A percentile compares a stretch with the other conserved stretches of the same genome.
phyloP scores from a whole-genome alignment of 2,329 filamentous ascomycete species.

The Hypoxylon sp. region DNA sequence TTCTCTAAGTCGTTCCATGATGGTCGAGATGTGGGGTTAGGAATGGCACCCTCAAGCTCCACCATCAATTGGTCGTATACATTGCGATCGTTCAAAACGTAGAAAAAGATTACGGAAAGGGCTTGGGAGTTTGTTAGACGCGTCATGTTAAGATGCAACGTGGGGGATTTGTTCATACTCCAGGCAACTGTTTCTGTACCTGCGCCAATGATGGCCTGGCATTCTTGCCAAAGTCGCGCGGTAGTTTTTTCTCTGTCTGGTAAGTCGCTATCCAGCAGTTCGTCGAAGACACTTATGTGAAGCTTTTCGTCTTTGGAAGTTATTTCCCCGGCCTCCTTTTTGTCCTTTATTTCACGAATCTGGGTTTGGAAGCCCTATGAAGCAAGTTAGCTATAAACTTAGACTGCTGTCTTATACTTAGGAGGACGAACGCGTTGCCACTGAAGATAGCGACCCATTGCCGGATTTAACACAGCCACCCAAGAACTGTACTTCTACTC shows the following conservation, averaged over 20 bases:
- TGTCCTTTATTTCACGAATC: constrained; percentile 15
- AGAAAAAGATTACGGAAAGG: constrained; percentile 21
- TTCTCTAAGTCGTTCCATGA: constrained; percentile 24
- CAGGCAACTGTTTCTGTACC: constrained; percentile 50
- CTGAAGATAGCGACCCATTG: constrained; percentile 4
- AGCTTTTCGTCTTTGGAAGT: constrained; percentile 13
- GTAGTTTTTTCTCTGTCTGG: constrained; percentile 38
- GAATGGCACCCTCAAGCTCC: constrained; percentile 26
- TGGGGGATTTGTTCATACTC: constrained; percentile 8
- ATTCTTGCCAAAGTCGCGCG: constrained; percentile 39
- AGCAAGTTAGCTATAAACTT: not conserved
- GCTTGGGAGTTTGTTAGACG: constrained; percentile 10
- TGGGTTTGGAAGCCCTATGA: constrained; percentile 10
- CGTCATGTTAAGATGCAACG: not conserved
- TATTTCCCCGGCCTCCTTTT: not conserved
- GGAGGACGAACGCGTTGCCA: constrained; percentile 10
- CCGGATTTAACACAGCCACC: not conserved
- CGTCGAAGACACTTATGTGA: constrained; percentile 34
- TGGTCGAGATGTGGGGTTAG: constrained; percentile 10
- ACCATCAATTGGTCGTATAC: constrained; percentile 19
- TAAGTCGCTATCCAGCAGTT: constrained; percentile 39
- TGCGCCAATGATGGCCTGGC: constrained; percentile 46
- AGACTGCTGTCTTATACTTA: not conserved
- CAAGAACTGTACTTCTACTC: constrained; percentile 6
- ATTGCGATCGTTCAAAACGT: constrained; percentile 17